phyloP scores from a whole-genome alignment of 1,139 yeast species.

The Zygoascus hellenicus region DNA sequence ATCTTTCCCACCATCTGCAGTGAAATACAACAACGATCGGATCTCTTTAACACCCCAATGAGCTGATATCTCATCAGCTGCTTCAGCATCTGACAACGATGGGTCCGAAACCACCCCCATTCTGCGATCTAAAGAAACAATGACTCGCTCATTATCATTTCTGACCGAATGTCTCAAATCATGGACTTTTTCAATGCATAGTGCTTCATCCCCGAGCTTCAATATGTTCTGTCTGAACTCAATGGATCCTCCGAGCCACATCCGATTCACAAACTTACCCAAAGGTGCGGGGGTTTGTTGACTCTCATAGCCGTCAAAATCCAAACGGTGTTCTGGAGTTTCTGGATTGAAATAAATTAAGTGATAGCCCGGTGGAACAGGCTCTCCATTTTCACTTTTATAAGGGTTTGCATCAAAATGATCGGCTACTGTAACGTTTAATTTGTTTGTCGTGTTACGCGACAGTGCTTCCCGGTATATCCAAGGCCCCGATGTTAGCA shows the following conservation, averaged over 20 bases:
- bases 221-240: slow-evolving; percentile 37
- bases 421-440: slow-evolving; percentile 25
- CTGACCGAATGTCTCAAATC: slow-evolving; percentile 17
- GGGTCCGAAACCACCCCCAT: slow-evolving; percentile 14
- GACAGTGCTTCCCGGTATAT: slow-evolving; percentile 20
- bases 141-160: slow-evolving; percentile 21
- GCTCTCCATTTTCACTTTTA: slow-evolving; percentile 17
- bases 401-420: slow-evolving; percentile 18
- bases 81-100: slow-evolving; percentile 6
- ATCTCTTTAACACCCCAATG: slow-evolving; percentile 30
- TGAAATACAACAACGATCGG: slow-evolving; percentile 31
- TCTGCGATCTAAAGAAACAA: slow-evolving; percentile 30
- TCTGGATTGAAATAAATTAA: slow-evolving; percentile 58
- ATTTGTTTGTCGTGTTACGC: slow-evolving; percentile 19
- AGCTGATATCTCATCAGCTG: slow-evolving; percentile 6
- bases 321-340: slow-evolving; percentile 45
- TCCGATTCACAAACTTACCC: slow-evolving; percentile 47
- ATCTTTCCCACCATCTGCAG: slow-evolving; percentile 20
- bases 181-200: slow-evolving; percentile 25
- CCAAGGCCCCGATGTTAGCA: slow-evolving; percentile 26
- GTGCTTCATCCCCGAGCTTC: slow-evolving; percentile 32
- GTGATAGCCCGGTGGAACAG: slow-evolving; percentile 53
- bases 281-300: slow-evolving; percentile 60
- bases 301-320: slow-evolving; percentile 75
- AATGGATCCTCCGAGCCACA: slow-evolving; percentile 78